Conservation (phyloP, 108 stramenopile genomes). For the Epithemia pelagica region DNA sequence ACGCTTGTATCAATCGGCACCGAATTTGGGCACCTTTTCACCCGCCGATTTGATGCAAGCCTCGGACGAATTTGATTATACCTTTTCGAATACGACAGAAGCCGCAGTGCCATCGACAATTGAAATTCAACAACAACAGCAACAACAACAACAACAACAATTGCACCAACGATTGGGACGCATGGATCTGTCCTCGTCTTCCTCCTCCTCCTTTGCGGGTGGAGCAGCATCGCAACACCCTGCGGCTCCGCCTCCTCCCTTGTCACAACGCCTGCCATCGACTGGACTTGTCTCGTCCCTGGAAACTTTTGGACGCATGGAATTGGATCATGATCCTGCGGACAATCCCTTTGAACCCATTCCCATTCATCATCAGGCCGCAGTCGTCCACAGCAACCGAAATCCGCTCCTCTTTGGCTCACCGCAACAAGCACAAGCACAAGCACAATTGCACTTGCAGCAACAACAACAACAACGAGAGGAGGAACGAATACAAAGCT, state of each 20-base stretch:
- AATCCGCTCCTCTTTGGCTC: too few species aligned
- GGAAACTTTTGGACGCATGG: neutral
- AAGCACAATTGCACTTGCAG: too few species aligned
- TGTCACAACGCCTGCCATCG: too few species aligned
- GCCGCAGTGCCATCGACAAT: neutral
- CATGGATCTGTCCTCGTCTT: neutral
- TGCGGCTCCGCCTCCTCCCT: too few species aligned
- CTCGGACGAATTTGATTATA: neutral
- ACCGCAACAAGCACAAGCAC: too few species aligned
- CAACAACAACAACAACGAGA: too few species aligned
- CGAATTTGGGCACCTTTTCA: neutral
- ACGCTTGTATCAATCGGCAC: neutral
- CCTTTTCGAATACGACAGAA: too few species aligned
- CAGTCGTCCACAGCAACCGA: too few species aligned
- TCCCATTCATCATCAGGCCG: too few species aligned
- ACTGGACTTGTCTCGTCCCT: neutral
- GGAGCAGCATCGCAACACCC: neutral
- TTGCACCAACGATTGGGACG: neutral
- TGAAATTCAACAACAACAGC: neutral
- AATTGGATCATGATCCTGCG: neutral
- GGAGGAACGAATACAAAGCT: too few species aligned
- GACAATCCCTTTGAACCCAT: slow-evolving; percentile 9
- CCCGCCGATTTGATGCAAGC: neutral
- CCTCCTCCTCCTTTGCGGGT: neutral
- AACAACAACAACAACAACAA: too few species aligned